Evolutionary conservation across 441 rosid species (phyloP).

Genomic region (Populus tomentosa): DNA sequence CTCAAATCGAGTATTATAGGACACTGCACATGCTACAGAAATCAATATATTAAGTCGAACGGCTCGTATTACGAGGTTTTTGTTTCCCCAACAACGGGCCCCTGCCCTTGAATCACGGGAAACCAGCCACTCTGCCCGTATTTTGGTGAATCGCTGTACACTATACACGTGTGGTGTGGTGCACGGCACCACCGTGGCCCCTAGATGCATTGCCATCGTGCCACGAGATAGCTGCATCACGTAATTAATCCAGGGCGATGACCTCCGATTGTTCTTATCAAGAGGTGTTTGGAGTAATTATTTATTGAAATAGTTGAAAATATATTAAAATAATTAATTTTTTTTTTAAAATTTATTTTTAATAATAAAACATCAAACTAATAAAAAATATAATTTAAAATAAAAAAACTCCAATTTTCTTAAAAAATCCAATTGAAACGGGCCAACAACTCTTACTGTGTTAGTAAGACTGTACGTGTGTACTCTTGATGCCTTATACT

Average conservation of each 20-base stretch:
- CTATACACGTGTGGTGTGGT: conserved; percentile 33
- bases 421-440: too few relatives aligned
- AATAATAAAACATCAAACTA: too few relatives aligned
- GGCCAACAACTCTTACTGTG: too few relatives aligned
- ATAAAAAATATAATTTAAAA: too few relatives aligned
- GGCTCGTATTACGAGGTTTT: conserved; percentile 33
- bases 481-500: not conserved
- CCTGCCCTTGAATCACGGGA: conserved; percentile 25
- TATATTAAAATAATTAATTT: too few relatives aligned
- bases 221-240: conserved; percentile 21
- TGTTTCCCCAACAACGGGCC: conserved; percentile 23
- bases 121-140: conserved; percentile 1
- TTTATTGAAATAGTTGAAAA: too few relatives aligned
- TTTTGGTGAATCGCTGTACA: not conserved
- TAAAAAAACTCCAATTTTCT: too few relatives aligned
- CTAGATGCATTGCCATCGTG: not conserved
- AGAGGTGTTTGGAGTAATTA: too few relatives aligned
- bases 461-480: too few relatives aligned
- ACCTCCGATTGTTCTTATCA: too few relatives aligned
- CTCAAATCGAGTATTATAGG: not conserved
- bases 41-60: not conserved
- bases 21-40: not conserved
- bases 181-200: conserved; percentile 18
- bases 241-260: not conserved
- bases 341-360: too few relatives aligned